A percentile compares a stretch with the other conserved stretches of the same genome.
phyloP scores from a whole-genome alignment of 2,329 filamentous ascomycete species.

The Alternaria alternata region DNA sequence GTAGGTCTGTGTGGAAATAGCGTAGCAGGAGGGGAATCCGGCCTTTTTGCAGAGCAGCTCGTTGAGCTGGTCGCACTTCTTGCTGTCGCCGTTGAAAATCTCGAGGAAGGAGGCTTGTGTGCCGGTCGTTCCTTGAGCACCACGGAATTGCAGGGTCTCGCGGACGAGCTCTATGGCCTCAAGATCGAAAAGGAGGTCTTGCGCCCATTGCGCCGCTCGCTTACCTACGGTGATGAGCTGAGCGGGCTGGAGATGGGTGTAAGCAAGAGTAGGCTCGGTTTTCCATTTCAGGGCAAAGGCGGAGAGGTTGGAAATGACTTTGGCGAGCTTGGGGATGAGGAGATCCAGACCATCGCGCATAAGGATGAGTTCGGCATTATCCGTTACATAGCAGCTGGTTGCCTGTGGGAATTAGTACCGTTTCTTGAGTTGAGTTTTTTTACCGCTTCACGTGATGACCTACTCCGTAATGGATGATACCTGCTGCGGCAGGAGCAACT shows the following conservation, averaged over 20 bases:
- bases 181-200: constrained; percentile 79
- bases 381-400: constrained; percentile 39
- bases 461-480: constrained; percentile 79
- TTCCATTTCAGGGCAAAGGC: constrained; percentile 78
- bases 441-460: constrained; percentile 36
- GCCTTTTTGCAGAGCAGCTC: constrained; percentile 71
- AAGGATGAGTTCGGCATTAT: constrained; percentile 64
- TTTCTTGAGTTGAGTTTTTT: not conserved
- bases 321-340: constrained; percentile 79
- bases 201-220: constrained; percentile 76
- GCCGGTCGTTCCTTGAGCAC: constrained; percentile 59
- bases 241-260: constrained; percentile 75
- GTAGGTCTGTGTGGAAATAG: constrained; percentile 77
- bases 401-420: constrained; percentile 66
- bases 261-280: constrained; percentile 74
- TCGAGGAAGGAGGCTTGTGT: constrained; percentile 73
- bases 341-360: constrained; percentile 77
- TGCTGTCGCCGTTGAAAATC: constrained; percentile 69
- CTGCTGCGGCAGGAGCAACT: constrained; percentile 77
- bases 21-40: constrained; percentile 68
- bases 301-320: constrained; percentile 76
- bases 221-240: constrained; percentile 73
- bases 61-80: constrained; percentile 69
- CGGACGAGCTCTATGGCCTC: constrained; percentile 74
- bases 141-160: constrained; percentile 76